Percentiles rank a stretch among this genome's conserved stretches.
Evolutionary conservation across 768 basidiomycete genomes (phyloP).

Genomic region (Boletus sp.): DNA sequence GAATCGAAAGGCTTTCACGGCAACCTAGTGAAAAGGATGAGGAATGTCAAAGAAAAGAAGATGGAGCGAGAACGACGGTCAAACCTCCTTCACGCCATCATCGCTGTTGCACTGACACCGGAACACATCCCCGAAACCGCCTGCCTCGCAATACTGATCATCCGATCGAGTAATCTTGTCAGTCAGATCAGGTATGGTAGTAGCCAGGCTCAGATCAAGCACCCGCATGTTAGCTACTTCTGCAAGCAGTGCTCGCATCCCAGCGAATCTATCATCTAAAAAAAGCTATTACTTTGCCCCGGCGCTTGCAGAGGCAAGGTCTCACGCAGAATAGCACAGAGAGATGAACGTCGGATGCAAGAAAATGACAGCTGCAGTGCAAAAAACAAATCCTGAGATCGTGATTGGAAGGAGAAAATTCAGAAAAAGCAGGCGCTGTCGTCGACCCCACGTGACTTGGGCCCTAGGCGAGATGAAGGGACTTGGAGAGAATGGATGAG

Average conservation of each 20-base stretch:
- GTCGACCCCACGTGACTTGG: too few species aligned
- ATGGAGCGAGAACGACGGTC: background rate
- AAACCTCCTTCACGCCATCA: constrained; percentile 1
- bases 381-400: background rate
- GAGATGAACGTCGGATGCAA: background rate
- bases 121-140: constrained; percentile 8
- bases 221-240: background rate
- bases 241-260: too few species aligned
- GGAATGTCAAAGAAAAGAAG: too few species aligned
- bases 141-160: background rate
- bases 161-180: background rate
- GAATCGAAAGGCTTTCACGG: constrained; percentile 9
- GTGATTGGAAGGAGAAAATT: background rate
- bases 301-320: too few species aligned
- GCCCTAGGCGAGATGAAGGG: too few species aligned
- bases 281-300: too few species aligned
- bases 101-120: background rate
- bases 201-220: background rate
- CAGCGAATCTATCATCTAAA: too few species aligned
- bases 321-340: background rate
- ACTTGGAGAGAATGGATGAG: too few species aligned
- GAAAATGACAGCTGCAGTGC: background rate
- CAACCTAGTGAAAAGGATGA: background rate
- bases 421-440: too few species aligned
- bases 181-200: background rate